Base-by-base conservation (phyloP, 2,329 filamentous ascomycete genomes). In the Clonostachys rosea region DNA sequence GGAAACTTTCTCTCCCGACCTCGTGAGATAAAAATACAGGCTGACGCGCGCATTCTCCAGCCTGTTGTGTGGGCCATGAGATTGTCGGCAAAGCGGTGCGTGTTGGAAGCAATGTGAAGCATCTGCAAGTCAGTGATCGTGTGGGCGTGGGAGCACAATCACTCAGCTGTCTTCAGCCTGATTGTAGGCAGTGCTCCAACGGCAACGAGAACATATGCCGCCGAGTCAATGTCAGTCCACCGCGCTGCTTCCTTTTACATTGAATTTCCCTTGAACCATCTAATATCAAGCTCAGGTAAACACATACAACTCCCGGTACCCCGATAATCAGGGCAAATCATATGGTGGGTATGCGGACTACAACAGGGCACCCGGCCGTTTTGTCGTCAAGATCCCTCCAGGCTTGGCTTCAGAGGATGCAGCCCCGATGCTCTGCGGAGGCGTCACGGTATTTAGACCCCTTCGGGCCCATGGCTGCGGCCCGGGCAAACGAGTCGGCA, bases 361-460 rank as follows among this genome's bases (percentile, higher is more conserved):
- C 42, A 41, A 48, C 42, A 42, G 47, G 13, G 33, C 42, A 8
- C 36, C 13, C 20, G 61, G 59, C 11, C 61, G 62, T 50, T 88
- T 87, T 49, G 69, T 69, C 17, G 53, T 76, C 53, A 71, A 69
- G 55, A 72, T 76, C 43, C 72, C 71, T n/a, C 65, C 70, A 12
- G 63, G 61, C 4, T 49, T 76, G 6, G 54, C 60, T 3, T 64
- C 63, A 3, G 71, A 68, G 45, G 52, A 65, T 45, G 69, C 71
- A 10, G 73, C 85, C 16, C 84, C 86, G 5, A 81, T 89, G 77
- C 70, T 89, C 40, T 89, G 86, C 57, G 86, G 76, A 18, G 86
- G 86, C 13, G 75, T 89, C 34, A 90, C 86, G 0, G 71, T 84
- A 7, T 90, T 75, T 59, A 71, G 74, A 11, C 86, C 86, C 1